Evolutionary conservation across 768 basidiomycete species (phyloP).

Genomic region (Tylopilus felleus): DNA sequence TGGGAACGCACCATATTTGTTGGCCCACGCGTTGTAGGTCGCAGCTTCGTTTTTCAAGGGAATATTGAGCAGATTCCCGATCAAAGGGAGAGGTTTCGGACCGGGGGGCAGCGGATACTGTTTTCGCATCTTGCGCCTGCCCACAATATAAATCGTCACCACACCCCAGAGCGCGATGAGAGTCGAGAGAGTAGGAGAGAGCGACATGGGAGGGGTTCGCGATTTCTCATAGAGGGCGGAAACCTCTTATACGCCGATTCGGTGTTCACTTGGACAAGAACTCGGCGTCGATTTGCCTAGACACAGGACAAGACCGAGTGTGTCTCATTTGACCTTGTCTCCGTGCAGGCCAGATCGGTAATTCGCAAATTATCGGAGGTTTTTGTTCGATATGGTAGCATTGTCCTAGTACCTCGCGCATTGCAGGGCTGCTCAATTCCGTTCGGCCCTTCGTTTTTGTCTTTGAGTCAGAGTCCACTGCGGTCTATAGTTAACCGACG

Average conservation of each 20-base stretch:
- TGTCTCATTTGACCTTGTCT: constrained; percentile 19
- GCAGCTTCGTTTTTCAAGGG: constrained; percentile 36
- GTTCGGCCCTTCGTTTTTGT: no score
- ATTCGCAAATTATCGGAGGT: not conserved
- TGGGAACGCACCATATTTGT: constrained; percentile 31
- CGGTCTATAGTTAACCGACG: not conserved
- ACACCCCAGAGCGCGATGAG: constrained; percentile 23
- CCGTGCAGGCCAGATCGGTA: not conserved
- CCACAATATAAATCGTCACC: constrained; percentile 17
- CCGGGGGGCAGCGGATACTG: constrained; percentile 50
- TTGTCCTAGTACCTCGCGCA: not conserved
- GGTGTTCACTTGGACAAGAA: constrained; percentile 16
- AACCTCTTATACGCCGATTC: constrained; percentile 15
- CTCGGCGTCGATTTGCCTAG: not conserved
- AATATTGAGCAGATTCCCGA: constrained; percentile 52
- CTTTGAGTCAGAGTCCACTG: not conserved
- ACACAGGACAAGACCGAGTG: constrained; percentile 4
- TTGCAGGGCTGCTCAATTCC: no score
- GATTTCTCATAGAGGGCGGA: constrained; percentile 1
- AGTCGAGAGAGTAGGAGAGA: constrained; percentile 11
- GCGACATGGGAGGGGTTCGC: constrained; percentile 11
- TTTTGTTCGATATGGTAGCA: not conserved
- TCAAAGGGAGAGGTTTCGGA: constrained; percentile 47
- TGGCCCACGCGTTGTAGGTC: constrained; percentile 43
- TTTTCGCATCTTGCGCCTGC: constrained; percentile 10